Evolutionary conservation across 106 monocot genomes (phyloP), one percentile per base, ranked within the genome.

Genomic region (Agapanthus africanus): DNA sequence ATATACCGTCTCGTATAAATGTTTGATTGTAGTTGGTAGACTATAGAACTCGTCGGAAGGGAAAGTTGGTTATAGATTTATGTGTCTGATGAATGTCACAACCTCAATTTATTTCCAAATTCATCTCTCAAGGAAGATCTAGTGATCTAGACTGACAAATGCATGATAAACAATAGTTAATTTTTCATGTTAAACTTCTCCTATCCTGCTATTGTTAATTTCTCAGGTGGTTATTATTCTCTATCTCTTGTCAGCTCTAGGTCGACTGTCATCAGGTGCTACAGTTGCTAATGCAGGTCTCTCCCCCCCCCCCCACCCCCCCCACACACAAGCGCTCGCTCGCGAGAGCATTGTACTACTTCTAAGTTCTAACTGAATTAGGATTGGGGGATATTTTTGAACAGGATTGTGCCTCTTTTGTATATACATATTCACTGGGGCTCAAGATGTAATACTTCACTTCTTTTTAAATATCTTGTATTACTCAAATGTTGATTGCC

Each of bases 211-310:
- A 32, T 38, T 11, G 13, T 62, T 62, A 28, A 7, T 57, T 54
- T 67, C 66, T 19, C 95, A 99, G 99, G 99, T 93, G 39, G 81
- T 83, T 67, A 19, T 79, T 47, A 79, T 83, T 57, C 67, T 99
- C 8, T 99, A 99, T 60, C 14, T 90, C 28, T 37, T 93, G 39
- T 84, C 99, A 65, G 69, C 77, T 64, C 64, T 99, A 54, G 92
- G 92, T 40, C 73, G 99, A 67, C 32, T 81, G 18, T 87, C 92
- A 68, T 99, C 97, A 32, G 97, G 87, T 57, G 92, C 92, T 46
- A 92, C 97, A 32, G 78, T 99, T 74, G 84, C 90, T 37, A 92
- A 92, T 78, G 79, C 90, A 66, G 99, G 99, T 99, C 50, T 21
- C 32, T 39, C n/a, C 11, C 39, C 37, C 37, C 59, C 25, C 41